Conservation (phyloP, 1,139 yeast genomes). For the Hansenula sp. region DNA sequence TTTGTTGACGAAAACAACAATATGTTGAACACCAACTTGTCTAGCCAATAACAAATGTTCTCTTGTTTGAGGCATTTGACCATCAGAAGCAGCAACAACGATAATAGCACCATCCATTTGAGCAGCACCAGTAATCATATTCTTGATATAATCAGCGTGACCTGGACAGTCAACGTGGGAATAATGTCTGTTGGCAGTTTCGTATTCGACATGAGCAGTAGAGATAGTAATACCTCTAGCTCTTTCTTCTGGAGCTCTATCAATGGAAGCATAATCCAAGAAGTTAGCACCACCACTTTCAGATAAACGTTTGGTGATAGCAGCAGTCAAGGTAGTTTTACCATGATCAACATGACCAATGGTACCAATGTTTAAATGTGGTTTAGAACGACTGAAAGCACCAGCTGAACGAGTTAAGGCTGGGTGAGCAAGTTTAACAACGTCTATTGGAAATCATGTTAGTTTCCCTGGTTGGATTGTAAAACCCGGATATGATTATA, state of each 20-base stretch:
- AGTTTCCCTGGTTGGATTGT: too few species aligned
- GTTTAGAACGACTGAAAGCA: constrained; percentile 85
- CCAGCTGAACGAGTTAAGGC: constrained; percentile 39
- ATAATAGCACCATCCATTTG: constrained; percentile 99
- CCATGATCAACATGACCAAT: constrained; percentile 98
- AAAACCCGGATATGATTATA: too few species aligned
- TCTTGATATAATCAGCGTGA: constrained; percentile 97
- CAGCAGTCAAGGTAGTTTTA: constrained; percentile 96
- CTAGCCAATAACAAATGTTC: constrained; percentile 97
- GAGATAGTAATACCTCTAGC: constrained; percentile 99
- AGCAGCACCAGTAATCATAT: constrained; percentile 99
- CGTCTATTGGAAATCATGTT: neutral
- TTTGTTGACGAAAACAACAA: constrained; percentile 97
- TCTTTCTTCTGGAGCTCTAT: constrained; percentile 98
- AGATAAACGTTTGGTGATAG: constrained; percentile 92
- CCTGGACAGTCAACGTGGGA: constrained; percentile 98
- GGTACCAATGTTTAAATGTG: constrained; percentile 95
- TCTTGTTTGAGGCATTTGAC: constrained; percentile 99
- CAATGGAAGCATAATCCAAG: constrained; percentile 90
- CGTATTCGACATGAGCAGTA: constrained; percentile 95
- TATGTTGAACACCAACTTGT: constrained; percentile 98
- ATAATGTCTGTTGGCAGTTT: constrained; percentile 88
- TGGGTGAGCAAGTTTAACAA: constrained; percentile 11
- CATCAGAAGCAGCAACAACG: constrained; percentile 98
- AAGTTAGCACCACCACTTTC: constrained; percentile 88